Evolutionary conservation across 257 asterid species (phyloP).

Genomic region (Nicotiana noctiflora): DNA sequence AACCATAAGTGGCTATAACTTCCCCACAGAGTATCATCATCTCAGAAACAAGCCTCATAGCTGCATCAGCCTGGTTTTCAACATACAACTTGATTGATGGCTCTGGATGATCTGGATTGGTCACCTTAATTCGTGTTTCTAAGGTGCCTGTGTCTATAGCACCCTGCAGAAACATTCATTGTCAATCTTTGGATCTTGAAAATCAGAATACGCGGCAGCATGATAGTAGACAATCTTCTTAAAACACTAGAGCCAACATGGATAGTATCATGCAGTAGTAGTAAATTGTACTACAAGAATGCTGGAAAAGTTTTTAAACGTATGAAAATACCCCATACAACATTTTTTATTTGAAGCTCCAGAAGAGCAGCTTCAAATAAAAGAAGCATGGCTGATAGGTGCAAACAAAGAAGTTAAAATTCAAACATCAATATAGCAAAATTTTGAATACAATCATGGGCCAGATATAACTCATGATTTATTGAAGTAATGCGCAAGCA

Average conservation of each 20-base stretch:
- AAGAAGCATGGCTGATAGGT: neutral
- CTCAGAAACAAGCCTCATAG: constrained; percentile 94
- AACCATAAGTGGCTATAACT: constrained; percentile 84
- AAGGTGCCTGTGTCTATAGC: constrained; percentile 73
- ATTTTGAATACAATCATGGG: neutral
- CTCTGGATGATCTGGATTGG: constrained; percentile 84
- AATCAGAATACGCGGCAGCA: neutral
- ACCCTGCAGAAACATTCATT: constrained; percentile 50
- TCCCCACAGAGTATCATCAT: constrained; percentile 99
- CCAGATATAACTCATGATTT: neutral
- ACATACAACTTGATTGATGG: constrained; percentile 83
- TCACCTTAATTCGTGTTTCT: constrained; percentile 76
- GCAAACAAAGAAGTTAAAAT: neutral
- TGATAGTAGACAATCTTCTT: neutral
- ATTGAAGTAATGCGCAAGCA: neutral
- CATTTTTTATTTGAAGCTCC: neutral
- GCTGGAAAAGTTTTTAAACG: neutral
- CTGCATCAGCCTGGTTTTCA: constrained; percentile 87
- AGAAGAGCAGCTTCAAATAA: neutral
- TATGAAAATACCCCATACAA: neutral
- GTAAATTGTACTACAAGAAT: neutral
- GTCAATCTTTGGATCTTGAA: constrained; percentile 10
- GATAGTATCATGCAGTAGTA: neutral
- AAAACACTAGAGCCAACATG: neutral
- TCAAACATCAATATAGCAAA: neutral